phyloP scores from a whole-genome alignment of 768 basidiomycete species.

The Psilocybe sp. region DNA sequence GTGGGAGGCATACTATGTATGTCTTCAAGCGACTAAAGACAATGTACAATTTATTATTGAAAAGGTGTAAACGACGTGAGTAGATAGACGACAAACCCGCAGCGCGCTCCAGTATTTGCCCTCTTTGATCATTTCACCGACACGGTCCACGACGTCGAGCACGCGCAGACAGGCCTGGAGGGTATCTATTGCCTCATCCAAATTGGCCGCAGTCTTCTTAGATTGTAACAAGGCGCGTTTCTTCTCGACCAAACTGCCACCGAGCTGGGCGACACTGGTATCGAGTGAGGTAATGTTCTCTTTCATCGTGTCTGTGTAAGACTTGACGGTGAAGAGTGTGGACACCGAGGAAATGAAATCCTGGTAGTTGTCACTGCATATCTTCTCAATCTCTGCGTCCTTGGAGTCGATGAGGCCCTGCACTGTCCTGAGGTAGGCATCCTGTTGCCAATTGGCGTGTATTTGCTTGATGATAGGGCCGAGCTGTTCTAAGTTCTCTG shows the following conservation, averaged over 20 bases:
- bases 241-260: slow-evolving; percentile 87
- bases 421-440: slow-evolving; percentile 82
- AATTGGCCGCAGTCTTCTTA: slow-evolving; percentile 88
- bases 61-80: slow-evolving; percentile 24
- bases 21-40: slow-evolving; percentile 85
- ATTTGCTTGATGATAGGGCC: slow-evolving; percentile 95
- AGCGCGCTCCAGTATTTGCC: slow-evolving; percentile 97
- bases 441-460: slow-evolving; percentile 83
- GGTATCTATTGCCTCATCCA: slow-evolving; percentile 96
- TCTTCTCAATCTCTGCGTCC: slow-evolving; percentile 93
- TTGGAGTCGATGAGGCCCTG: slow-evolving; percentile 90
- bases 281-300: slow-evolving; percentile 91
- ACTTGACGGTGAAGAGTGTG: slow-evolving; percentile 93
- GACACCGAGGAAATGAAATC: slow-evolving; percentile 97
- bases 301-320: slow-evolving; percentile 91
- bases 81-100: slow-evolving; percentile 62
- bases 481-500: slow-evolving; percentile 93
- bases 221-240: slow-evolving; percentile 87
- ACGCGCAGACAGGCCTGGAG: slow-evolving; percentile 90
- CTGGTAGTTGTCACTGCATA: slow-evolving; percentile 95
- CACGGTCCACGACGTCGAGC: slow-evolving; percentile 88
- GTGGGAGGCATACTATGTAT: slow-evolving; percentile 88
- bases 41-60: slow-evolving; percentile 27
- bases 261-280: slow-evolving; percentile 83
- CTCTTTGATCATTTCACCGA: slow-evolving; percentile 89